These are phyloP conservation scores for Heliosperma pusillum DNA, from an alignment of 148 eudicot species.

Conservation along the genomic window DNA sequence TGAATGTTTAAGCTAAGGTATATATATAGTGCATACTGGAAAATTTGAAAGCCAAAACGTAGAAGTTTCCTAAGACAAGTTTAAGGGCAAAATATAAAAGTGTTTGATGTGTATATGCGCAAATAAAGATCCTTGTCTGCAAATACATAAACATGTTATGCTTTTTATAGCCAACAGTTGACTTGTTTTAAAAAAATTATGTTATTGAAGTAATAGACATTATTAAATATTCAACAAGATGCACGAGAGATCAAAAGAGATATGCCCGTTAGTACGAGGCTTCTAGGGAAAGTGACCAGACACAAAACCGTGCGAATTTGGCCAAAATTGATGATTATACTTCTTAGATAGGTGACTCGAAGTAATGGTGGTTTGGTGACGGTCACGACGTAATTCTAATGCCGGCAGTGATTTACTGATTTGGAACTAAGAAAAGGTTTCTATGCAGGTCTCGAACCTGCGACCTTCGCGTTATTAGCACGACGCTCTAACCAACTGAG, in stretches of 20 bases:
- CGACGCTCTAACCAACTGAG: conserved; percentile 58
- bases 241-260: background rate
- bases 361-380: too few species aligned
- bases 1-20: background rate
- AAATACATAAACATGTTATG: background rate
- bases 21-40: background rate
- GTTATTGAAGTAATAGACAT: too few species aligned
- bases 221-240: too few species aligned
- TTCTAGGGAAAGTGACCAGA: background rate
- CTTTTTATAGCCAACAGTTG: too few species aligned
- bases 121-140: background rate
- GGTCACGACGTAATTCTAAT: too few species aligned
- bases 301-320: background rate
- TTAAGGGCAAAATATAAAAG: background rate
- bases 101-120: background rate
- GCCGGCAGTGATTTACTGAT: too few species aligned
- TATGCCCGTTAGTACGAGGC: background rate
- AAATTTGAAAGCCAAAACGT: background rate
- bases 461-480: conserved; percentile 94
- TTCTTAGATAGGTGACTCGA: too few species aligned
- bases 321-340: background rate
- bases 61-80: background rate
- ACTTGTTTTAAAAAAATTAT: too few species aligned
- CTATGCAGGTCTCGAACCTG: conserved; percentile 91
- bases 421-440: too few species aligned